These are phyloP conservation scores for Colletotrichum higginsianum DNA, from an alignment of 2,329 filamentous ascomycete species.

Conservation along the genomic window DNA sequence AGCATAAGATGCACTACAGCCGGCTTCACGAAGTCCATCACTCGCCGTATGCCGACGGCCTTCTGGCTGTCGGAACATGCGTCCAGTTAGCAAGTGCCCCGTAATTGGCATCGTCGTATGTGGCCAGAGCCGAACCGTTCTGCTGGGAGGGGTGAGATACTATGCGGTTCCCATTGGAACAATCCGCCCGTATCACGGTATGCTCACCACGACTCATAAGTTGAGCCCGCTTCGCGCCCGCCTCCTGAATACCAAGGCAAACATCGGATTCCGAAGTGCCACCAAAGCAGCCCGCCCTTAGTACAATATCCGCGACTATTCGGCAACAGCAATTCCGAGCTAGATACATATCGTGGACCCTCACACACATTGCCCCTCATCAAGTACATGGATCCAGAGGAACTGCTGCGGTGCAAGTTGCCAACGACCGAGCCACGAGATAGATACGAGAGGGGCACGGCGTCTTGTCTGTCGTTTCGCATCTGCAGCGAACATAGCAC, in stretches of 20 bases:
- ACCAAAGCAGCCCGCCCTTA: neutral
- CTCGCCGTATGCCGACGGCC: conserved; percentile 4
- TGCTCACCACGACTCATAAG: neutral
- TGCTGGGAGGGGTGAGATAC: conserved; percentile 8
- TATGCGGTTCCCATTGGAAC: neutral
- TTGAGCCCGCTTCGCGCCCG: too few species aligned
- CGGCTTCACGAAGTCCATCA: conserved; percentile 12
- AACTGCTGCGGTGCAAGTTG: neutral
- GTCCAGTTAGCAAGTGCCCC: conserved; percentile 10
- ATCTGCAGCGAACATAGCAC: conserved; percentile 16
- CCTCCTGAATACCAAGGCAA: neutral
- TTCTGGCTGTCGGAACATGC: neutral
- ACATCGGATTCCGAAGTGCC: neutral
- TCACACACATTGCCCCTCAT: neutral
- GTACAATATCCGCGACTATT: neutral
- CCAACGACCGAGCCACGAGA: neutral
- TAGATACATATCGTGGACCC: neutral
- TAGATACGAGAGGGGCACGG: neutral
- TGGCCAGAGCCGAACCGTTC: conserved; percentile 25
- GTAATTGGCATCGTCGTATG: conserved; percentile 26
- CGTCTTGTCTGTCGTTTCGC: conserved; percentile 5
- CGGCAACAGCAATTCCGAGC: neutral
- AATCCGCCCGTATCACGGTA: neutral
- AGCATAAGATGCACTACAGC: conserved; percentile 8
- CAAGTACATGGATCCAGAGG: neutral